A percentile compares a stretch with the other conserved stretches of the same genome.
These are phyloP conservation scores for Pulveroboletus sp. DNA, from an alignment of 768 basidiomycete species.

Conservation along the genomic window DNA sequence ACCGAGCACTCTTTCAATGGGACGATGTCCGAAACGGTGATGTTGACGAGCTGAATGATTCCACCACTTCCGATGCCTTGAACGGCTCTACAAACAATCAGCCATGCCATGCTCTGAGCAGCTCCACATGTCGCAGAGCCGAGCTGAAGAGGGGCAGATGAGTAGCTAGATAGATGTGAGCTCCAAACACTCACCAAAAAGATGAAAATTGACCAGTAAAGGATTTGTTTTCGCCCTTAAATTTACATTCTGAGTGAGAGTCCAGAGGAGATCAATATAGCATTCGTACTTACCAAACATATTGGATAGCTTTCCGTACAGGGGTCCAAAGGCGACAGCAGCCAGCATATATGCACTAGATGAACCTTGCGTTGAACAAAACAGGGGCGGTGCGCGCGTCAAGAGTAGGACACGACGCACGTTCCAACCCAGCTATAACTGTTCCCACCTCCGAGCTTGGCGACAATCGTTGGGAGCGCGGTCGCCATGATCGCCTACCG, in stretches of 20 bases:
- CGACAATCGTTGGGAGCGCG: conserved; percentile 73
- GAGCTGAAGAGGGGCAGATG: conserved; percentile 37
- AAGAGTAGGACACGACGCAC: conserved; percentile 30
- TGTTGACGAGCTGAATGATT: conserved; percentile 70
- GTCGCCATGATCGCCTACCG: conserved; percentile 70
- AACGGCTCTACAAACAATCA: conserved; percentile 71
- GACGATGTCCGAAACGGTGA: conserved; percentile 81
- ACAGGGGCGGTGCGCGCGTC: neutral
- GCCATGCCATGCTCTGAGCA: conserved; percentile 73
- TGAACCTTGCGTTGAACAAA: neutral
- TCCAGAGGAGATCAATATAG: neutral
- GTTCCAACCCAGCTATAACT: conserved; percentile 75
- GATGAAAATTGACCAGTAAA: conserved; percentile 60
- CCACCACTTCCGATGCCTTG: conserved; percentile 84
- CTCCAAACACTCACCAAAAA: conserved; percentile 54
- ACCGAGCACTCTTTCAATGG: conserved; percentile 64
- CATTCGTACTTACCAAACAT: conserved; percentile 32
- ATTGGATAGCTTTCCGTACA: conserved; percentile 80
- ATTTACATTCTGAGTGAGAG: neutral
- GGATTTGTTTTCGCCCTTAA: conserved; percentile 64
- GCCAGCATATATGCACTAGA: conserved; percentile 71
- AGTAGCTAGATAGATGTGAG: neutral
- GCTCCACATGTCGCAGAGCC: conserved; percentile 80
- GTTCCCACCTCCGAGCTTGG: conserved; percentile 58
- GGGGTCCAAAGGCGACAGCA: conserved; percentile 61